A percentile compares a stretch with the other conserved stretches of the same genome.
phyloP scores from a whole-genome alignment of 163 green algal genomes.

The Smithsoniella earleae region DNA sequence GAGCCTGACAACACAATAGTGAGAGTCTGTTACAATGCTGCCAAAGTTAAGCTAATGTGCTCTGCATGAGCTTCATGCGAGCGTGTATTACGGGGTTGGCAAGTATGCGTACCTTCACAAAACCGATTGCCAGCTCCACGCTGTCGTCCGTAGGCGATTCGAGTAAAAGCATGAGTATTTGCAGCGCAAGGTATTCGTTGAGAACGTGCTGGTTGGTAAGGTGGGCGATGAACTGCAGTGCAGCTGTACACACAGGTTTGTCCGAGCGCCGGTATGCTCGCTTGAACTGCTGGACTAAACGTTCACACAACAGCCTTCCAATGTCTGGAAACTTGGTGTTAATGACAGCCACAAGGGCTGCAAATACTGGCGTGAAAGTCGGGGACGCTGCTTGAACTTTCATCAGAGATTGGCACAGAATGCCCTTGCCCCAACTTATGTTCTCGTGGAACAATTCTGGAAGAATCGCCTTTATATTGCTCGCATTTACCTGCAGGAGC shows the following conservation, averaged over 20 bases:
- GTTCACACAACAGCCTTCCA: constrained; percentile 70
- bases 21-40: too few species aligned
- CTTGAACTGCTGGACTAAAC: constrained; percentile 69
- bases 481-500: constrained; percentile 51
- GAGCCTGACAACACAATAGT: too few species aligned
- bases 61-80: too few species aligned
- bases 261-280: constrained; percentile 90
- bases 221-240: constrained; percentile 81
- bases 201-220: constrained; percentile 85
- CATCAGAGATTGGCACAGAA: constrained; percentile 74
- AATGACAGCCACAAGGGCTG: constrained; percentile 77
- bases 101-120: constrained; percentile 57
- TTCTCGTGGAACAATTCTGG: constrained; percentile 86
- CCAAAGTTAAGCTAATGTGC: too few species aligned
- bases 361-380: constrained; percentile 80
- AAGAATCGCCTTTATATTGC: constrained; percentile 89
- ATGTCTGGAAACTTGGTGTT: constrained; percentile 98
- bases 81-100: too few species aligned
- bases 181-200: constrained; percentile 74
- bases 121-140: constrained; percentile 86
- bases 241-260: constrained; percentile 78
- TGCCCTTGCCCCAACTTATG: constrained; percentile 73
- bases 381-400: constrained; percentile 88
- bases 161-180: constrained; percentile 88
- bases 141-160: constrained; percentile 82